Base-by-base conservation (phyloP, 2,329 filamentous ascomycete genomes). In the Colletotrichum incanum region DNA sequence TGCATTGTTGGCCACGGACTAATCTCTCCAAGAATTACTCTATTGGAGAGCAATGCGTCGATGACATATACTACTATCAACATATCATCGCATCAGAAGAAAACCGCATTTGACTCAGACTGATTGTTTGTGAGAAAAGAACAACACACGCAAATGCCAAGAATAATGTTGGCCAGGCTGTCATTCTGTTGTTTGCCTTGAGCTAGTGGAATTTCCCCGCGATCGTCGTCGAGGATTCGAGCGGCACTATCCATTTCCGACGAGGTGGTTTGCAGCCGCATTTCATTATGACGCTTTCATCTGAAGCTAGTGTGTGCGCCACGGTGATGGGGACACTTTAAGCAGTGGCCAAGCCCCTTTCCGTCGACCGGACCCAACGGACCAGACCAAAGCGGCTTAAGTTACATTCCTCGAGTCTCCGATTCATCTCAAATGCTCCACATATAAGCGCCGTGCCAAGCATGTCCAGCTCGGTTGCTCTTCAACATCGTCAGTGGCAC, bases 401-500 rank as follows among this genome's bases (percentile, higher is more conserved):
- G 28, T n/a, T 34, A 20, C 59, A 49, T 16, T 47, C 20, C 60
- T 12, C 34, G 26, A 41, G 34, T 34, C 31, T 39, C 34, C 60
- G 34, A 54, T 41, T 28, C 37, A 43, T 49, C 34, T 34, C 20
- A 8, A 26, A 41, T 62, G 45, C 37, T 60, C 28, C 59, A 49
- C 52, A 43, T 34, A n/a, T 23, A 14, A 41, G 45, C 59, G 60
- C 70, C 65, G 64, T 60, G 65, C 65, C 65, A 72, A 70, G 70
- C 64, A 20, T 41, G 60, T 34, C 41, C 45, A 34, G 54, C 54
- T 54, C 16, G 7, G 37, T 59, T 18, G 52, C 37, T 69, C 52
- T 16, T 55, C 54, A 23, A 39, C 59, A 37, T 58, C 70, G 70
- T 72, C 65, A 70, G 70, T 59, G 70, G 70, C 65, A 69, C n/a